phyloP scores from a whole-genome alignment of 192 early-diverging fungal genomes.

The Glomus cerebriforme region DNA sequence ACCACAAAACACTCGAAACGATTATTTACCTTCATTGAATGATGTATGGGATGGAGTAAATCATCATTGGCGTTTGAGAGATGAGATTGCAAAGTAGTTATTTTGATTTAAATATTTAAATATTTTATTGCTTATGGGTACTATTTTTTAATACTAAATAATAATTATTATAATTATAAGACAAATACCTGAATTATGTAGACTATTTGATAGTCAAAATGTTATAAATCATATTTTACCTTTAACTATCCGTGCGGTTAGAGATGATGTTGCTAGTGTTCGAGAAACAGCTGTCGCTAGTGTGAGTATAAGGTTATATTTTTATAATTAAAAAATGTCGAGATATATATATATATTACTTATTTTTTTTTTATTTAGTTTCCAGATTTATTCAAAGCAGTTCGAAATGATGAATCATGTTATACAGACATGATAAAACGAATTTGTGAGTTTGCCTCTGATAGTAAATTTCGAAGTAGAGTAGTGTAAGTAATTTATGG shows the following conservation, averaged over 20 bases:
- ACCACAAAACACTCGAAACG: conserved; percentile 58
- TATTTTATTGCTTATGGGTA: not conserved
- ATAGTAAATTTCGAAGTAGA: conserved; percentile 56
- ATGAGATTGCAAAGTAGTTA: conserved; percentile 57
- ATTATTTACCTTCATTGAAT: conserved; percentile 64
- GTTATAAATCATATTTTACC: conserved; percentile 70
- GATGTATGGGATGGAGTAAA: conserved; percentile 68
- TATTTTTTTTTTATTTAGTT: conserved; percentile 28
- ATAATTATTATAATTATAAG: not conserved
- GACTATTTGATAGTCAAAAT: conserved; percentile 58
- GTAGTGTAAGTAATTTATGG: conserved; percentile 52
- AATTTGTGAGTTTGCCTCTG: conserved; percentile 46
- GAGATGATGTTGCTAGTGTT: conserved; percentile 56
- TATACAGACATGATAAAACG: conserved; percentile 42
- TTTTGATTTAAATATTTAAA: not conserved
- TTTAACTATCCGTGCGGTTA: conserved; percentile 57
- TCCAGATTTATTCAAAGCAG: conserved; percentile 45
- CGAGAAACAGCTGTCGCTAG: conserved; percentile 53
- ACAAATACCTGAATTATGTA: conserved; percentile 65
- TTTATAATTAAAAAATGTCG: not conserved
- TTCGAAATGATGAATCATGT: conserved; percentile 15
- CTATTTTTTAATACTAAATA: not conserved
- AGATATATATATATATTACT: too few species aligned
- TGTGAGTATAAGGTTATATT: conserved; percentile 36
- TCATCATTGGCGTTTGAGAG: conserved; percentile 69